Evolutionary conservation across 306 rosid species (phyloP).

Genomic region (Oxytropis ochrocephala): DNA sequence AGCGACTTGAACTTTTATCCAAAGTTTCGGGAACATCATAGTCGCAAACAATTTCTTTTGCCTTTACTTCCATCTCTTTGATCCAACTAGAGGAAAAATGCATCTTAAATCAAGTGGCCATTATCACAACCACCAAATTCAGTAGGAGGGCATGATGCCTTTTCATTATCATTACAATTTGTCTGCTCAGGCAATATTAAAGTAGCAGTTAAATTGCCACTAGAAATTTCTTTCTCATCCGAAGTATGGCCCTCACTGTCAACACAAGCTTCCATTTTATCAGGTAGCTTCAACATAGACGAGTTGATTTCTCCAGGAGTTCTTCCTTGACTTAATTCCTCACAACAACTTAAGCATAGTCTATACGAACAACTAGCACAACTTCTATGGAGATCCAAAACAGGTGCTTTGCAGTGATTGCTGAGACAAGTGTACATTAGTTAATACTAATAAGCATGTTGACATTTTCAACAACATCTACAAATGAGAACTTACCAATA

Average conservation of each 20-base stretch:
- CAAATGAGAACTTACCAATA: slow-evolving; percentile 47
- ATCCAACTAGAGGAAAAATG: slow-evolving; percentile 59
- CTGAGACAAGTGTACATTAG: slow-evolving; percentile 50
- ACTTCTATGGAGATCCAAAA: slow-evolving; percentile 84
- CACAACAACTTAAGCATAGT: slow-evolving; percentile 76
- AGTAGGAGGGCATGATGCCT: slow-evolving; percentile 48
- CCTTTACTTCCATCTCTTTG: slow-evolving; percentile 74
- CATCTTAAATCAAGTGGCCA: slow-evolving; percentile 67
- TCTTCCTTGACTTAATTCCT: slow-evolving; percentile 40
- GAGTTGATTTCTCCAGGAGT: slow-evolving; percentile 29
- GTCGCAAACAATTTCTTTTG: slow-evolving; percentile 95
- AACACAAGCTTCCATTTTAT: slow-evolving; percentile 25
- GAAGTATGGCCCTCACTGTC: slow-evolving; percentile 27
- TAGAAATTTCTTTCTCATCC: slow-evolving; percentile 32
- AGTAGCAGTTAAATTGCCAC: slow-evolving; percentile 26
- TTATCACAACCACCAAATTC: slow-evolving; percentile 68
- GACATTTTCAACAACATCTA: slow-evolving; percentile 10
- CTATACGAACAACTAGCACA: slow-evolving; percentile 75
- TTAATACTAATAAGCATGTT: slow-evolving; percentile 26
- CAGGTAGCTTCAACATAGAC: slow-evolving; percentile 28
- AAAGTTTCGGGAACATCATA: slow-evolving; percentile 81
- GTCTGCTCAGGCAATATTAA: slow-evolving; percentile 38
- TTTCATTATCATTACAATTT: slow-evolving; percentile 36
- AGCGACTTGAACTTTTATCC: slow-evolving; percentile 65
- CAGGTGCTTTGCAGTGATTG: slow-evolving; percentile 56